Evolutionary conservation across 805 yeast species (phyloP), one percentile per base, ranked within the genome.

Genomic region (Maudiozyma pseudohumilis): DNA sequence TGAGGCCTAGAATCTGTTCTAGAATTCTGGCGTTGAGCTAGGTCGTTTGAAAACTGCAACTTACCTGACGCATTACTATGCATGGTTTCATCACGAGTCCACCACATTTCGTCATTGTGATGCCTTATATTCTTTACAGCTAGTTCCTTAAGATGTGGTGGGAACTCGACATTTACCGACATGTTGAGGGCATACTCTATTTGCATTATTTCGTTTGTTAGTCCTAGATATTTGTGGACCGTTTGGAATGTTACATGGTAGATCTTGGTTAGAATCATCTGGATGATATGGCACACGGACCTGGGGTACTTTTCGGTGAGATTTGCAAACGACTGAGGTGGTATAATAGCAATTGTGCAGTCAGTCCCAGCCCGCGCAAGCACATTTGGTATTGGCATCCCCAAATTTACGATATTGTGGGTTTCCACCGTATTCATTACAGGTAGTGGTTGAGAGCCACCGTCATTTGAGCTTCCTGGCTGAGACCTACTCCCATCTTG

Each of bases 171-270:
- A 16, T 62, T 49, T 0, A 69, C 60, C 12, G 60, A 55, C 10
- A 64, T 59, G 53, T 88, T 89, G 30, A 86, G 62, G 19, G 68
- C 65, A 6, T 72, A 60, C 52, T 89, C 98, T 13, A 89, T 77
- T 39, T 79, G 75, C 50, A 83, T 71, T 22, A 89, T 77, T 49
- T 87, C 95, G 15, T 72, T 65, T 0, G 96, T 86, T 17, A 89
- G 61, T 0, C 95, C 96, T 34, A 89, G 65, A 56, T 89, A 92
- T 44, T 75, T 72, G 55, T 88, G 92, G 8, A 92, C 84, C 0
- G 96, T 84, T 52, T 84, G 88, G 59, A 89, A 77, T 0, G 97
- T 89, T 7, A 92, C 96, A 47, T 94, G 74, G 55, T 86, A 85
- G 37, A 92, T 68, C 44, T 95, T 72, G 1, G 94, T 80, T 39